Evolutionary conservation across 176 grass and related monocot genomes (phyloP).

Genomic region (Stipa capillata): DNA sequence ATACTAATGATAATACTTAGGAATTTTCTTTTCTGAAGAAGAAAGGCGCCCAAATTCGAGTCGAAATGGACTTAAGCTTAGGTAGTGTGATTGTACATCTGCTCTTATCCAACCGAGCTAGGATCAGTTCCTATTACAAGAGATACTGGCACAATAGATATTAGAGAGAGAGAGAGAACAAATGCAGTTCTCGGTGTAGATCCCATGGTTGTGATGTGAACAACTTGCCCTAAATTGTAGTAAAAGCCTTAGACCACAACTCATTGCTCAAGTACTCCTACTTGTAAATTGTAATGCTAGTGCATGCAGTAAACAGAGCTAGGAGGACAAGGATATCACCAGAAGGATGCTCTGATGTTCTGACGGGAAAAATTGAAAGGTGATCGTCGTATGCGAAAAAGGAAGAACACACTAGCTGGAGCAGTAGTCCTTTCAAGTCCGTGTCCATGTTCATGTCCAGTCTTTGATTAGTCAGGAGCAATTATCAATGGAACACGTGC

Average conservation of each 20-base stretch:
- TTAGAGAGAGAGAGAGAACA: no score
- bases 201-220: neutral
- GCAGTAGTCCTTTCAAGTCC: neutral
- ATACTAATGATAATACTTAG: no score
- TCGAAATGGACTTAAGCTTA: no score
- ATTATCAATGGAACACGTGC: neutral
- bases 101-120: no score
- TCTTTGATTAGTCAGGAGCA: slow-evolving; percentile 20
- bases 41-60: neutral
- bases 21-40: no score
- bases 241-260: no score
- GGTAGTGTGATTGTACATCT: no score
- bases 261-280: neutral
- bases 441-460: neutral
- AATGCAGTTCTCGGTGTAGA: neutral
- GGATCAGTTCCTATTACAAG: neutral
- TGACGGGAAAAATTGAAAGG: neutral
- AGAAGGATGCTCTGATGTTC: neutral
- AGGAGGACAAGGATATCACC: neutral
- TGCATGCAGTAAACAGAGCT: neutral
- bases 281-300: no score
- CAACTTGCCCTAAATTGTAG: neutral
- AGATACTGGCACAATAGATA: neutral
- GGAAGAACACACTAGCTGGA: neutral
- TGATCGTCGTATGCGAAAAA: neutral